phyloP scores from a whole-genome alignment of 768 basidiomycete species.

The Hygrocybe punicea region DNA sequence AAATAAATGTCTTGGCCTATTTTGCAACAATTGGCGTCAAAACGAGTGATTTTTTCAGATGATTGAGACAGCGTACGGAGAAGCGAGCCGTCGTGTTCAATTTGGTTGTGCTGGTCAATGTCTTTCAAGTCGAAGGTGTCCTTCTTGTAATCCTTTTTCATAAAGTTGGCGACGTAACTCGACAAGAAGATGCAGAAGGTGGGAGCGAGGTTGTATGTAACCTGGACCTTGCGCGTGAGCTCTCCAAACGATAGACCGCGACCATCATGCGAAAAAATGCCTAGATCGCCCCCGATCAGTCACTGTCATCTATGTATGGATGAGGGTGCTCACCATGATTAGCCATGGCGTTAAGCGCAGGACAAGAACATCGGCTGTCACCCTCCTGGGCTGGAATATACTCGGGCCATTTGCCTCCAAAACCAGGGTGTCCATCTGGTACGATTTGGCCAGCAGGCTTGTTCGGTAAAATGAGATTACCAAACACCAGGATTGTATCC shows the following conservation, averaged over 20 bases:
- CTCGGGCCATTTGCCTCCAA: slow-evolving; percentile 44
- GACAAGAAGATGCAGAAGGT: slow-evolving; percentile 46
- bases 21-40: not conserved
- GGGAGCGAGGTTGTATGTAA: slow-evolving; percentile 48
- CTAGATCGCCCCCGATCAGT: too few relatives aligned
- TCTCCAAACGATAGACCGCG: slow-evolving; percentile 41
- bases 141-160: slow-evolving; percentile 35
- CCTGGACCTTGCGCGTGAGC: slow-evolving; percentile 24
- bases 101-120: slow-evolving; percentile 48
- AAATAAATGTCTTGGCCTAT: slow-evolving; percentile 51
- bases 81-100: slow-evolving; percentile 43
- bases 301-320: too few relatives aligned
- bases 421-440: slow-evolving; percentile 24
- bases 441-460: slow-evolving; percentile 36
- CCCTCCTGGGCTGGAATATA: slow-evolving; percentile 35
- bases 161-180: slow-evolving; percentile 36
- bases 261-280: slow-evolving; percentile 33
- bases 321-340: slow-evolving; percentile 47
- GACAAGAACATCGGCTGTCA: slow-evolving; percentile 51
- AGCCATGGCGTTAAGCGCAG: slow-evolving; percentile 53
- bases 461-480: slow-evolving; percentile 34
- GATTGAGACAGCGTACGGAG: slow-evolving; percentile 24
- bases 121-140: slow-evolving; percentile 47
- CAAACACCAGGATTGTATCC: slow-evolving; percentile 33
- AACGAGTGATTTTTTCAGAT: not conserved